A percentile compares a stretch with the other conserved stretches of the same genome.
These are phyloP conservation scores for Cladophialophora bantiana DNA, from an alignment of 2,329 filamentous ascomycete species.

Conservation along the genomic window DNA sequence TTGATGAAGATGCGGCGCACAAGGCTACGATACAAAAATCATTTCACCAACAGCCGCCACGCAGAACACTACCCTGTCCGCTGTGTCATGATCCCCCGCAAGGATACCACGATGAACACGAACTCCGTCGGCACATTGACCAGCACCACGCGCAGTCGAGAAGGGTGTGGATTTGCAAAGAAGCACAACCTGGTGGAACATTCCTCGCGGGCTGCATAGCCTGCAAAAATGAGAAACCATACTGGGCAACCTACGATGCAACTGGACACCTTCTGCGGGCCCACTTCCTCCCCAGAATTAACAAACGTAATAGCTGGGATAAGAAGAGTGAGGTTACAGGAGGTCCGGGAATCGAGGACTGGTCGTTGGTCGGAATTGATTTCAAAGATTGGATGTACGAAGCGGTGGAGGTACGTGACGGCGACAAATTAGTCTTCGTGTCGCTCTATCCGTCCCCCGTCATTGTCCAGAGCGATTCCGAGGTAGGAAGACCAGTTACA, in stretches of 20 bases:
- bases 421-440: constrained; percentile 10
- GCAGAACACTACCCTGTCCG: constrained; percentile 65
- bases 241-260: constrained; percentile 93
- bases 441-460: too few species aligned
- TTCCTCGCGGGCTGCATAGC: constrained; percentile 83
- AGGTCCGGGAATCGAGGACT: constrained; percentile 67
- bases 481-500: too few species aligned
- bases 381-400: constrained; percentile 68
- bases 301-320: constrained; percentile 60
- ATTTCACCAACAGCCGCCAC: constrained; percentile 68
- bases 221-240: constrained; percentile 77
- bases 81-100: constrained; percentile 75
- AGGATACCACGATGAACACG: constrained; percentile 88
- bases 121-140: constrained; percentile 72
- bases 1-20: constrained; percentile 40
- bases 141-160: constrained; percentile 69
- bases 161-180: constrained; percentile 69
- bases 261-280: constrained; percentile 86
- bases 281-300: constrained; percentile 78
- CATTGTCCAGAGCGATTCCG: too few species aligned
- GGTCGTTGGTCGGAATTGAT: constrained; percentile 63
- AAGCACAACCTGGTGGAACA: constrained; percentile 64
- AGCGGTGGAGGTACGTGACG: constrained; percentile 54
- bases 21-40: constrained; percentile 63
- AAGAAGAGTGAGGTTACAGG: constrained; percentile 67